These are phyloP conservation scores for Leishmania tropica DNA, from an alignment of 208 protist genomes.

Conservation along the genomic window DNA sequence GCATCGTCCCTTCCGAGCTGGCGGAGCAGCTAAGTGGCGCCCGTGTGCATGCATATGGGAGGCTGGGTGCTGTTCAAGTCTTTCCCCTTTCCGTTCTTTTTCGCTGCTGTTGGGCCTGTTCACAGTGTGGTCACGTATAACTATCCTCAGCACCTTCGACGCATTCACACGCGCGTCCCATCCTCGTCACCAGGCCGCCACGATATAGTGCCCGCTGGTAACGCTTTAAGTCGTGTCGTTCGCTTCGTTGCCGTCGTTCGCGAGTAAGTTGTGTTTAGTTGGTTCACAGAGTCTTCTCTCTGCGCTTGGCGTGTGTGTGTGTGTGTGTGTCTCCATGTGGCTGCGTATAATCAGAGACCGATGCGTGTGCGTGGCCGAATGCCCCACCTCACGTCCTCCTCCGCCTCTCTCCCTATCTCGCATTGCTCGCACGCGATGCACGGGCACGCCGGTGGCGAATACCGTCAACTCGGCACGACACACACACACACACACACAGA, in stretches of 20 bases:
- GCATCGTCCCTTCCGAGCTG: slow-evolving; percentile 12
- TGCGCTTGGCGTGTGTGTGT: not conserved
- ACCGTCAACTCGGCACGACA: too few species aligned
- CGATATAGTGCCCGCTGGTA: not conserved
- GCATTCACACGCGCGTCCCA: not conserved
- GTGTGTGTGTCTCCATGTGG: not conserved
- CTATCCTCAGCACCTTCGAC: not conserved
- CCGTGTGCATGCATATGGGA: not conserved
- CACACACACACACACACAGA: not conserved
- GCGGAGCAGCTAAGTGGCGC: slow-evolving; percentile 40
- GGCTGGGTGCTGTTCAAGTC: not conserved
- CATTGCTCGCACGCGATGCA: too few species aligned
- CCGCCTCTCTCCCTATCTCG: too few species aligned
- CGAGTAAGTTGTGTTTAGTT: not conserved
- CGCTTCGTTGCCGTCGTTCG: not conserved
- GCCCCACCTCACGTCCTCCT: too few species aligned
- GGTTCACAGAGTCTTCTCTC: not conserved
- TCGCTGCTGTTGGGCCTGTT: slow-evolving; percentile 1
- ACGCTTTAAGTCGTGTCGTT: not conserved
- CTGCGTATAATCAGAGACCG: too few species aligned
- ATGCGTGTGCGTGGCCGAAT: too few species aligned
- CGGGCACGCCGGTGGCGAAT: too few species aligned
- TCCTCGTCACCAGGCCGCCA: not conserved
- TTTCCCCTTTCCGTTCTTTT: not conserved
- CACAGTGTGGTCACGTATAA: not conserved